Evolutionary conservation across 2,329 filamentous ascomycete species (phyloP), one percentile per base, ranked within the genome.

Genomic region (Drechslerella coelobrocha): DNA sequence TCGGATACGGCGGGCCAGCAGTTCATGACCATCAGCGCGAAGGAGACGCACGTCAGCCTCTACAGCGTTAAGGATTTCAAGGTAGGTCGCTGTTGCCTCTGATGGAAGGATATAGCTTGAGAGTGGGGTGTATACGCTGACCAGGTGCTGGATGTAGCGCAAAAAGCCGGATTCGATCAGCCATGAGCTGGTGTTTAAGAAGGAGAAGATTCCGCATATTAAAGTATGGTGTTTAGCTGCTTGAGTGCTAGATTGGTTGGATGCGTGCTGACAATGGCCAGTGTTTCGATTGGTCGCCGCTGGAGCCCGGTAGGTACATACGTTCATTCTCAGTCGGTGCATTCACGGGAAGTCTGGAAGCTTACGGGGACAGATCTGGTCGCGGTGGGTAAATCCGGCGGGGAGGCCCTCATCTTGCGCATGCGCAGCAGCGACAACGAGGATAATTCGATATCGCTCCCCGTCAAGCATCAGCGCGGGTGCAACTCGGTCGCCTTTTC

Each of bases 401-500:
- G 91, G 52, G 86, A 91, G 61, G 89, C 92, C 73, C 88, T 89
- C 73, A 81, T 95, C 19, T 80, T 94, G 61, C 84, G 87, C 71
- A 84, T 94, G 51, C 54, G 27, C 56, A 55, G 26, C 51, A 39
- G 48, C 24, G 55, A 72, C n/a, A 72, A 72, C 37, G 87, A 91
- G 76, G 86, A 90, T 74, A 84, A 86, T 73, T 88, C 83, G 56
- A 91, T 85, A 75, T 84, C 83, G 31, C 85, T 92, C 69, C 85
- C 85, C 19, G 84, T 92, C 50, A 91, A 90, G 77, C 86, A 91
- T 77, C 85, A 89, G 59, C 85, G 91, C 47, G 88, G 88, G 45
- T 93, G 89, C 75, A 91, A 93, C 75, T 89, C 90, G 0, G 89
- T 94, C 41, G 88, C 90, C 2, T 92, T 94, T 79, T 93, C 87